phyloP scores from a whole-genome alignment of 1,284 basidiomycete species.

The Ustilago cynodontis region DNA sequence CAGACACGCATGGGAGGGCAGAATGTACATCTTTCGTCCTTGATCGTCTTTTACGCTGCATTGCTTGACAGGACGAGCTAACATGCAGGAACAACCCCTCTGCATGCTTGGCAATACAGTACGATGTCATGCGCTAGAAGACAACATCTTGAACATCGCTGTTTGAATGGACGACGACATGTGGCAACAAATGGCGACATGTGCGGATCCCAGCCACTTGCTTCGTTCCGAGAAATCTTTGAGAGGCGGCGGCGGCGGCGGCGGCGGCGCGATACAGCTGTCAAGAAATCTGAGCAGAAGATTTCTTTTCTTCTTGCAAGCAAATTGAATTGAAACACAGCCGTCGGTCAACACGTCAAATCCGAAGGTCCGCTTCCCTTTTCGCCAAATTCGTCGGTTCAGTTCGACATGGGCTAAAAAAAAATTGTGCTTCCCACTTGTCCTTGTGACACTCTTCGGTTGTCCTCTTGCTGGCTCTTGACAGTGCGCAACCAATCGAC shows the following conservation, averaged over 20 bases:
- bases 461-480: not conserved
- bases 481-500: slow-evolving; percentile 8
- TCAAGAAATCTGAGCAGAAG: not conserved
- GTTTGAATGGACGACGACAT: not conserved
- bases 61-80: not conserved
- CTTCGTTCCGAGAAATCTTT: not conserved
- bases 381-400: slow-evolving; percentile 31
- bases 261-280: not conserved
- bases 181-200: slow-evolving; percentile 9
- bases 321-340: slow-evolving; percentile 3
- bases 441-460: slow-evolving; percentile 7
- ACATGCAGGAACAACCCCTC: slow-evolving; percentile 6
- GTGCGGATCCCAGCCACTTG: not conserved
- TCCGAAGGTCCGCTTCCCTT: slow-evolving; percentile 1
- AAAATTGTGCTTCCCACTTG: not conserved
- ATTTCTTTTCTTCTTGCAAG: not conserved
- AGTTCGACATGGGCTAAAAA: not conserved
- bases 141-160: not conserved
- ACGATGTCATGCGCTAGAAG: not conserved
- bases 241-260: not conserved
- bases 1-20: slow-evolving; percentile 34
- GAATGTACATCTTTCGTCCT: slow-evolving; percentile 31
- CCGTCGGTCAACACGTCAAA: slow-evolving; percentile 26
- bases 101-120: not conserved
- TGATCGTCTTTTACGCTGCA: slow-evolving; percentile 1